Evolutionary conservation across 2,329 filamentous ascomycete species (phyloP).

Genomic region (Diaporthe batatas): DNA sequence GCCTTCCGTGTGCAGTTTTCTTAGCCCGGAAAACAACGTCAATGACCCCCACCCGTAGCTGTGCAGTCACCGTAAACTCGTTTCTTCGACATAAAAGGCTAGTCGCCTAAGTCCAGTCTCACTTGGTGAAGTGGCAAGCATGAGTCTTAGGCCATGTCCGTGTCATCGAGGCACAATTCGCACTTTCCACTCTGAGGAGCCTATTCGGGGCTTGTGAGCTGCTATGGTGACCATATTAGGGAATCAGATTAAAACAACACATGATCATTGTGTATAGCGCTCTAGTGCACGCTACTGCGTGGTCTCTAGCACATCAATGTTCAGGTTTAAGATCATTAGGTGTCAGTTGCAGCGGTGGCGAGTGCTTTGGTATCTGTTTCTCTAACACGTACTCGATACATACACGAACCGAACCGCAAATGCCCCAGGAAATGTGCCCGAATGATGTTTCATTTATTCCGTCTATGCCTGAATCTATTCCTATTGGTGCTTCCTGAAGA

Average conservation of each 20-base stretch:
- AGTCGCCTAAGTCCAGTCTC: neutral
- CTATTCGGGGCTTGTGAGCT: no score
- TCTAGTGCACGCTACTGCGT: neutral
- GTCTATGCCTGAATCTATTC: constrained; percentile 36
- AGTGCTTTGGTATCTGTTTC: constrained; percentile 33
- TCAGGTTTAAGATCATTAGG: no score
- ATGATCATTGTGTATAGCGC: no score
- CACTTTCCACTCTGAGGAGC: neutral
- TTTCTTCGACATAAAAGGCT: neutral
- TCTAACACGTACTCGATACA: constrained; percentile 19
- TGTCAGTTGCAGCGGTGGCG: constrained; percentile 8
- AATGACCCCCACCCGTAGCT: neutral
- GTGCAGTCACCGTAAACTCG: no score
- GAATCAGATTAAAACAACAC: neutral
- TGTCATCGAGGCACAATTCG: neutral
- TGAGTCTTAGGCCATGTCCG: no score
- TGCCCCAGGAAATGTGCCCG: constrained; percentile 4
- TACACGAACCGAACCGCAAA: neutral
- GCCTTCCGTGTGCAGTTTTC: no score
- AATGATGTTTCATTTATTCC: constrained; percentile 7
- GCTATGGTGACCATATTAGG: no score
- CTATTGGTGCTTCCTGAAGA: constrained; percentile 78
- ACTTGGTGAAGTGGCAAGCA: neutral
- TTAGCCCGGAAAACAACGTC: neutral
- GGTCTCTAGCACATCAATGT: no score